Conservation (phyloP, 1,284 basidiomycete genomes). For the Sanghuangporus baumii region DNA sequence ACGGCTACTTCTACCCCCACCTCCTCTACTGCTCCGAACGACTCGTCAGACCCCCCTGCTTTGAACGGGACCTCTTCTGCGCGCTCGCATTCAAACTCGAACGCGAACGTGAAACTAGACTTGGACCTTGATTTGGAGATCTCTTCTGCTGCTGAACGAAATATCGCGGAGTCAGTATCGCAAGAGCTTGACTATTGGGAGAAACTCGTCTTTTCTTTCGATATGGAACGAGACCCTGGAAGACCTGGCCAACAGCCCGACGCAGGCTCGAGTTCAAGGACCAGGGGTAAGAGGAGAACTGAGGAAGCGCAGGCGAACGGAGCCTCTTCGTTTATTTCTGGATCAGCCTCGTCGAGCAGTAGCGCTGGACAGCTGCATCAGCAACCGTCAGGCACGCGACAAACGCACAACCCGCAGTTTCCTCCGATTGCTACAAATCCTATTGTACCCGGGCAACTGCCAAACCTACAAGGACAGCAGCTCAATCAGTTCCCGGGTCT, state of each 20-base stretch:
- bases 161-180: slow-evolving; percentile 5
- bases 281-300: neutral
- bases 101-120: neutral
- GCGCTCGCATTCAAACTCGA: neutral
- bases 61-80: neutral
- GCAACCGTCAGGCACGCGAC: neutral
- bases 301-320: neutral
- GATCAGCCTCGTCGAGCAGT: slow-evolving; percentile 1
- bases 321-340: neutral
- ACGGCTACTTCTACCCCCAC: neutral
- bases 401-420: neutral
- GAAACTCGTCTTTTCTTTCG: slow-evolving; percentile 18
- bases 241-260: neutral
- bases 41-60: neutral
- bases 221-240: slow-evolving; percentile 15
- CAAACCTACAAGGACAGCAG: neutral
- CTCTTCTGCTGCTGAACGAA: neutral
- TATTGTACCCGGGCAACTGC: neutral
- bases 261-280: neutral
- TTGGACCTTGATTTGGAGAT: neutral
- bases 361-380: neutral
- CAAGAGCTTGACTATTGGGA: slow-evolving; percentile 18
- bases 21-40: neutral
- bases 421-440: neutral
- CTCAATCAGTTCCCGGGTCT: slow-evolving; percentile 6